Conservation (phyloP, 768 basidiomycete species). For the Podaxis sp. region DNA sequence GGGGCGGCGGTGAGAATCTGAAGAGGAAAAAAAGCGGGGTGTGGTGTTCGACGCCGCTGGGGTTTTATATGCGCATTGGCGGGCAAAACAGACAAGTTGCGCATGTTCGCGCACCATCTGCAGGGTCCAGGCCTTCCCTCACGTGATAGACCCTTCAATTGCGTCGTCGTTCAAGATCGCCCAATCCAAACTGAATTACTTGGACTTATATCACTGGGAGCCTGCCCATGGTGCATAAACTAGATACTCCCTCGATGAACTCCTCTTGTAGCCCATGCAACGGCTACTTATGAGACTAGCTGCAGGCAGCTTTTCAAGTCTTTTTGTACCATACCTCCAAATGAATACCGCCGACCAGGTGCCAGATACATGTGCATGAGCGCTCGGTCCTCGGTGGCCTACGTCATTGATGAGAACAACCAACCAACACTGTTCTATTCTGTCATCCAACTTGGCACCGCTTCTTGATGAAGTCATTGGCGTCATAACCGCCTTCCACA, state of each 20-base stretch:
- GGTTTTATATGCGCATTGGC: constrained; percentile 1
- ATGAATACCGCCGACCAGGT: background rate
- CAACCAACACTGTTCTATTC: background rate
- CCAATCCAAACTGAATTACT: background rate
- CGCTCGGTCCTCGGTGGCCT: background rate
- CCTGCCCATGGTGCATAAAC: background rate
- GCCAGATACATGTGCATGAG: background rate
- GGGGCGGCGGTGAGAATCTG: background rate
- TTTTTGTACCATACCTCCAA: background rate
- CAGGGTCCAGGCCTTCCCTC: background rate
- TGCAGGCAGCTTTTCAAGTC: background rate
- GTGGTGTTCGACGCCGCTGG: background rate
- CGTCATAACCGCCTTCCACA: background rate
- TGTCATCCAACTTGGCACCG: background rate
- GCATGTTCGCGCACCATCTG: background rate
- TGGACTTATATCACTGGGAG: background rate
- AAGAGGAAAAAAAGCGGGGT: background rate
- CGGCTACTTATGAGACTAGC: background rate
- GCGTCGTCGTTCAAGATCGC: background rate
- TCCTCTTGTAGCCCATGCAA: background rate
- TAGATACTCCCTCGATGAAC: background rate
- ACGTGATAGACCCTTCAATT: background rate
- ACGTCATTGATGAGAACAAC: background rate
- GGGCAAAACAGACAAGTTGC: constrained; percentile 2
- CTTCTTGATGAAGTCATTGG: constrained; percentile 1